These are phyloP conservation scores for Amanita pallidorosea DNA, from an alignment of 768 basidiomycete species.

Conservation along the genomic window DNA sequence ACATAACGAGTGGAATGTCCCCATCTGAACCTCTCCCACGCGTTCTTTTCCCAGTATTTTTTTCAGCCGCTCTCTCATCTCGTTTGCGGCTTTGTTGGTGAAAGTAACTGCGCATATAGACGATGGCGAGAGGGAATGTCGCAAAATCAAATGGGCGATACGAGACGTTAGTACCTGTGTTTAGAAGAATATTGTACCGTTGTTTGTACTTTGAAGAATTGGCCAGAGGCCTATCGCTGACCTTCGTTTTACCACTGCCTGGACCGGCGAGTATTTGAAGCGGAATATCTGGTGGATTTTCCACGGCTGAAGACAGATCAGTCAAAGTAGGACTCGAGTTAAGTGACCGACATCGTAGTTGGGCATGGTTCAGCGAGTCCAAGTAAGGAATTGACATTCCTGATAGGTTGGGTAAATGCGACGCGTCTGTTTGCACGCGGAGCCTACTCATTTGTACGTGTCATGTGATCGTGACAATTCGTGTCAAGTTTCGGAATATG, in stretches of 20 bases:
- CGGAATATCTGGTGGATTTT: slow-evolving; percentile 47
- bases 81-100: slow-evolving; percentile 84
- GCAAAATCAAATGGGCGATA: slow-evolving; percentile 53
- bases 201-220: neutral
- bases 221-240: slow-evolving; percentile 1
- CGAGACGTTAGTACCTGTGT: slow-evolving; percentile 52
- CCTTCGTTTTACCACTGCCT: slow-evolving; percentile 63
- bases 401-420: neutral
- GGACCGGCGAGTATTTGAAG: slow-evolving; percentile 80
- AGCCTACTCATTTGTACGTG: neutral
- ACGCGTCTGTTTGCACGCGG: too few species aligned
- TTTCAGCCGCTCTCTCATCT: slow-evolving; percentile 66
- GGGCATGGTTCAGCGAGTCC: slow-evolving; percentile 22
- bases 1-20: slow-evolving; percentile 75
- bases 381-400: neutral
- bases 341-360: slow-evolving; percentile 23
- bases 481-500: too few species aligned
- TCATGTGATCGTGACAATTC: slow-evolving; percentile 5
- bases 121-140: slow-evolving; percentile 37
- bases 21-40: slow-evolving; percentile 49
- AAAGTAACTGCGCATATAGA: slow-evolving; percentile 77
- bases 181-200: neutral
- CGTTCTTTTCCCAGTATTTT: slow-evolving; percentile 53
- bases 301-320: slow-evolving; percentile 39
- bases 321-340: neutral